Evolutionary conservation across 805 yeast species (phyloP), one percentile per base, ranked within the genome.

Genomic region (Saturnispora galanensis): DNA sequence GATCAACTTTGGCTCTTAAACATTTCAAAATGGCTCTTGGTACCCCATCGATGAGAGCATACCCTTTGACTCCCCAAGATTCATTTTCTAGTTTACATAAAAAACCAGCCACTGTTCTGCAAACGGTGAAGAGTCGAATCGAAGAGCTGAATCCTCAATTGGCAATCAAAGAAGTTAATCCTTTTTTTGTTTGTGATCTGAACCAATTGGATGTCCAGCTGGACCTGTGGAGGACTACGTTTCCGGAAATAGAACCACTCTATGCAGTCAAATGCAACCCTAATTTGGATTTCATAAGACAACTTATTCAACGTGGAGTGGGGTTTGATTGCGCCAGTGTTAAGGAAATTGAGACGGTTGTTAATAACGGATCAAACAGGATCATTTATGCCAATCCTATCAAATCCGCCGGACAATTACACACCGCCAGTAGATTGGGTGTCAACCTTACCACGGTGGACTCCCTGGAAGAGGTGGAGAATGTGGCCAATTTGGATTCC

Each of bases 231-330:
- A 57, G 60, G 28, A 41, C 52, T 17, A 60, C 68, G 34, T 69
- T 90, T 56, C 95, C 96, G 16, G 68, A 79, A 37, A 81, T 90
- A 32, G 73, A 75, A 46, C 96, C 97, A n/a, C 81, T 74, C 58
- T 90, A 89, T 64, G 98, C 98, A 15, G 93, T 90, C 53, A 90
- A 90, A 65, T 90, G 97, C 67, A 90, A 90, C 68, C 83, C 88
- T 33, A 80, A 87, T 58, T 54, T 66, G 6, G 66, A 66, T 45
- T 77, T 90, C 10, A 60, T 90, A 50, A 58, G 65, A 40, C 61
- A 72, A 28, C 70, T 90, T 52, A 78, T 76, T 2, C 49, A 64
- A 3, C 63, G 80, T 50, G 95, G 93, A 26, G 73, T 79, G 43
- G 81, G 82, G 47, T 90, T 90, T 58, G 98, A 90, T 62, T 90